Conservation (phyloP, 2,329 filamentous ascomycete genomes). For the Celoporthe dispersa region DNA sequence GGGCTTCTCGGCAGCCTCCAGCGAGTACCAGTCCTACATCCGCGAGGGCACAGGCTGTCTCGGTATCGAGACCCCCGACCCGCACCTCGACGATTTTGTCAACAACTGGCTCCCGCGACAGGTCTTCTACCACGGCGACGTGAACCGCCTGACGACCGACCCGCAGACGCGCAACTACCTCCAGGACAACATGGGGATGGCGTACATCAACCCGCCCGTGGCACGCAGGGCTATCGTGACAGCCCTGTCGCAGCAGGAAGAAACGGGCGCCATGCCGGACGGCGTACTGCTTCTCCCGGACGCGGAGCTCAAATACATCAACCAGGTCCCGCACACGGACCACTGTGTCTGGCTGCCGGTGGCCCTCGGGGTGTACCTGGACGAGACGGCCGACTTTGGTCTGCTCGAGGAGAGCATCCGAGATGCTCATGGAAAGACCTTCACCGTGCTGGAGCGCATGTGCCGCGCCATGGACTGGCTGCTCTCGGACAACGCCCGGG, state of each 20-base stretch:
- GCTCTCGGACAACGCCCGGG: slow-evolving; percentile 47
- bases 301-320: slow-evolving; percentile 64
- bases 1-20: slow-evolving; percentile 49
- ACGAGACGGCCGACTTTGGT: slow-evolving; percentile 58
- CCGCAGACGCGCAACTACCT: slow-evolving; percentile 64
- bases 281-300: slow-evolving; percentile 58
- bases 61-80: slow-evolving; percentile 57
- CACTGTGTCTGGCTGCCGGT: slow-evolving; percentile 64
- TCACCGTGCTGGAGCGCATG: slow-evolving; percentile 59
- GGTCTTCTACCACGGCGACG: slow-evolving; percentile 62
- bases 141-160: slow-evolving; percentile 62
- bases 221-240: slow-evolving; percentile 53
- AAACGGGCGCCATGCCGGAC: slow-evolving; percentile 61
- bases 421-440: slow-evolving; percentile 47
- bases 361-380: slow-evolving; percentile 57
- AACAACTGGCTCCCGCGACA: slow-evolving; percentile 64
- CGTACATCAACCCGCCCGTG: slow-evolving; percentile 56
- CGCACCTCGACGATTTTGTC: slow-evolving; percentile 59
- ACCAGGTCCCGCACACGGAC: slow-evolving; percentile 64
- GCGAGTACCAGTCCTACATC: slow-evolving; percentile 56
- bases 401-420: slow-evolving; percentile 50
- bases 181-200: slow-evolving; percentile 66
- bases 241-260: slow-evolving; percentile 57
- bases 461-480: slow-evolving; percentile 63
- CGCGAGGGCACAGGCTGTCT: slow-evolving; percentile 54